These are phyloP conservation scores for Cladophialophora immunda DNA, from an alignment of 2,329 filamentous ascomycete species.

Conservation along the genomic window DNA sequence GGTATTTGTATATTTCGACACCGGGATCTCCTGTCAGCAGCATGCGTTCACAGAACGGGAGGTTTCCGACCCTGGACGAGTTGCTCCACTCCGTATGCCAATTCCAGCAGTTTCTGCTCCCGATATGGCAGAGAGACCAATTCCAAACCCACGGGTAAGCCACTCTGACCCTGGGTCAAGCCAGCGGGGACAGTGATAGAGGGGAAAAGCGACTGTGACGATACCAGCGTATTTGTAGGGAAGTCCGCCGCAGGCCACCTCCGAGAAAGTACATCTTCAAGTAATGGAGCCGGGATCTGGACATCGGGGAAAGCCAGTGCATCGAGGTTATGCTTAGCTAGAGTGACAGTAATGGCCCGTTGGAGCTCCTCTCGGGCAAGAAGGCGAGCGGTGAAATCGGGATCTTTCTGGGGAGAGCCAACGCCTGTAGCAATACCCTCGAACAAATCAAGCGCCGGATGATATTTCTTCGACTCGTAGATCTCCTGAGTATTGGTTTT, in stretches of 20 bases:
- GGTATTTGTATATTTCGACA: background rate
- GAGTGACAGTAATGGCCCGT: slow-evolving; percentile 7
- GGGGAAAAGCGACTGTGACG: slow-evolving; percentile 21
- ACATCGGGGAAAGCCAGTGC: slow-evolving; percentile 28
- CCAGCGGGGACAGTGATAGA: slow-evolving; percentile 28
- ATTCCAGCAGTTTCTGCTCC: slow-evolving; percentile 22
- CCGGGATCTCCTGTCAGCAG: background rate
- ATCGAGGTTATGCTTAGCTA: slow-evolving; percentile 24
- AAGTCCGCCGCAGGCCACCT: slow-evolving; percentile 19
- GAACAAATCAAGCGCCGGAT: slow-evolving; percentile 29
- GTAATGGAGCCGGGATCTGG: slow-evolving; percentile 25
- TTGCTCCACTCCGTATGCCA: slow-evolving; percentile 27
- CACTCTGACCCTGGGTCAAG: slow-evolving; percentile 6
- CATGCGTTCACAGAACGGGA: slow-evolving; percentile 19
- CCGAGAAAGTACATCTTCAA: slow-evolving; percentile 24
- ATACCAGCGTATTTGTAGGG: slow-evolving; percentile 29
- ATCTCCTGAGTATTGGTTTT: slow-evolving; percentile 24
- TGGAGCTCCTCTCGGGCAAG: slow-evolving; percentile 24
- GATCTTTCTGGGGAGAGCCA: slow-evolving; percentile 16
- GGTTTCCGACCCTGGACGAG: slow-evolving; percentile 19
- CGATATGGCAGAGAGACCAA: slow-evolving; percentile 22
- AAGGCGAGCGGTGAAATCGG: slow-evolving; percentile 20
- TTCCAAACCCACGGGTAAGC: slow-evolving; percentile 23
- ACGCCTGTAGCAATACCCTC: slow-evolving; percentile 26
- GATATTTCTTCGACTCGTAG: slow-evolving; percentile 22